Conservation (phyloP, 1,284 basidiomycete species). For the Cutaneotrichosporon sp. region DNA sequence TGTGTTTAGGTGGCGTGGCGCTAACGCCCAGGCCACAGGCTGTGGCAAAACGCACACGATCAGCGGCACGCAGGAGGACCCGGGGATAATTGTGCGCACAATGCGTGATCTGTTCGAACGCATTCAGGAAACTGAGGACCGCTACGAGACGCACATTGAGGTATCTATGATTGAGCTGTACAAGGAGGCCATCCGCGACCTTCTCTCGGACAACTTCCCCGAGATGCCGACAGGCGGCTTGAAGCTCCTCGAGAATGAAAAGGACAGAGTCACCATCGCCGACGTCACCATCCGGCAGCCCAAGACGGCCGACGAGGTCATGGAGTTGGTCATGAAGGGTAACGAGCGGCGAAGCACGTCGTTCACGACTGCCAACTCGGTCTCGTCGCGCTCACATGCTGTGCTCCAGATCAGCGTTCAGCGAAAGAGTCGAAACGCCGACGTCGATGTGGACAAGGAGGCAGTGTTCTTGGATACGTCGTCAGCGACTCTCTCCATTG, state of each 20-base stretch:
- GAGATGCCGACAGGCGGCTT: conserved; percentile 68
- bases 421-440: conserved; percentile 57
- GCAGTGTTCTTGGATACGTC: conserved; percentile 56
- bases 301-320: conserved; percentile 78
- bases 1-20: not conserved
- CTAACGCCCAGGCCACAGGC: conserved; percentile 72
- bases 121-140: conserved; percentile 74
- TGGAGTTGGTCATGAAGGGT: conserved; percentile 80
- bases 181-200: conserved; percentile 96
- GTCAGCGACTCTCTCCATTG: conserved; percentile 86
- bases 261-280: conserved; percentile 69
- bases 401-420: conserved; percentile 90
- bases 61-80: conserved; percentile 76
- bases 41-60: conserved; percentile 98
- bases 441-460: conserved; percentile 40
- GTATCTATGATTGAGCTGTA: conserved; percentile 96
- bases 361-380: conserved; percentile 88
- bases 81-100: conserved; percentile 90
- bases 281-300: conserved; percentile 76
- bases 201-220: conserved; percentile 65
- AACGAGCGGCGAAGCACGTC: conserved; percentile 84
- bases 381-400: conserved; percentile 90
- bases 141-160: conserved; percentile 74
- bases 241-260: conserved; percentile 84
- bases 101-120: conserved; percentile 91